Evolutionary conservation across 495 filamentous ascomycete species (phyloP), one percentile per base, ranked within the genome.

Genomic region (Penicillium turbatum): DNA sequence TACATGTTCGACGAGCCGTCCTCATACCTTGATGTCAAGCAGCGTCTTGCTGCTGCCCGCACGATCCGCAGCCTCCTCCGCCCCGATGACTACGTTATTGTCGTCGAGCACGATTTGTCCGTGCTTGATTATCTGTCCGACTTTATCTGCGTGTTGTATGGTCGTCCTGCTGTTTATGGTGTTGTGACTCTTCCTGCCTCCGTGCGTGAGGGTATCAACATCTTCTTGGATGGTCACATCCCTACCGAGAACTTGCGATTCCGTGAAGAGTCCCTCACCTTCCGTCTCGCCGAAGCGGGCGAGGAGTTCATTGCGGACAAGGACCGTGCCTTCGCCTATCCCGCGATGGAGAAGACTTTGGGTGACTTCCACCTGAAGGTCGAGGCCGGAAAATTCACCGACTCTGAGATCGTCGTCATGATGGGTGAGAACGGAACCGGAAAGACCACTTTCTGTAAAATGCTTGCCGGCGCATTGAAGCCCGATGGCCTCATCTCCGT

Each of bases 1-100:
- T 92, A 98, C 78, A 97, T 97, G 95, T 98, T 98, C 62, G 93
- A 98, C 68, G 93, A 98, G 77, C 95, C 95, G 19, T 97, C 92
- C 12, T 97, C 93, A 9, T 98, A 95, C 64, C 84, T 98, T 29
- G 95, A 98, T 85, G 92, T 96, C 65, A 96, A 97, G 78, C 92
- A 98, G 71, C 88, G 93, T 83, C 77, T 98, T 65, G 87, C 84
- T 61, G 93, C 93, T 56, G 92, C 89, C 56, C 84, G 86, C 54
- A 89, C 93, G 48, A 97, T 98, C 65, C 91, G 93, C 42, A 86
- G 86, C 40, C 83, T 97, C 16, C 79, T 95, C 8, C 82, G 89
- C 26, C 83, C 89, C 21, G 86, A 96, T 57, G 88, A 93, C 74
- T 98, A 97, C 67, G 90, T 98, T 59, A 96, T 98, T 59, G 92